Conservation (phyloP, 768 basidiomycete genomes). For the Mycena maculata region DNA sequence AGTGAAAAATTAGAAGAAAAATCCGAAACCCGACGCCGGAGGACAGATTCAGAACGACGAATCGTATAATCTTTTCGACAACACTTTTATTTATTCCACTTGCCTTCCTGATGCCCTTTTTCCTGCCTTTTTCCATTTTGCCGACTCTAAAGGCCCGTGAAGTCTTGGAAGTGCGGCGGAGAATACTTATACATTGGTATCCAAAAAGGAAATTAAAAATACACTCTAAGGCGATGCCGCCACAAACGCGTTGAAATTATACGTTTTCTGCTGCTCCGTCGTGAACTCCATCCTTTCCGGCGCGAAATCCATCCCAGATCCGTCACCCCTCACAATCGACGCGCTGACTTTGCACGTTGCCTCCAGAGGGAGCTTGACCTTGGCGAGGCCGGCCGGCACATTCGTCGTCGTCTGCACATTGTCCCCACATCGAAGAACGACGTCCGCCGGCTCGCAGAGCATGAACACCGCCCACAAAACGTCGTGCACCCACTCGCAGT, state of each 20-base stretch:
- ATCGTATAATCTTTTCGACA: too few relatives aligned
- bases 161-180: too few relatives aligned
- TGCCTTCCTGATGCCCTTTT: too few relatives aligned
- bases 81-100: too few relatives aligned
- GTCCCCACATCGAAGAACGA: conserved; percentile 55
- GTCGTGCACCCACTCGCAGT: conserved; percentile 68
- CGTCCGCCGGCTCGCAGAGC: conserved; percentile 57
- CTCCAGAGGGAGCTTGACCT: conserved; percentile 60
- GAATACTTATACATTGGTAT: too few relatives aligned
- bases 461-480: conserved; percentile 71
- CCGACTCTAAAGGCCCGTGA: too few relatives aligned
- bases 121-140: too few relatives aligned
- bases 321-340: conserved; percentile 50
- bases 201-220: too few relatives aligned
- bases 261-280: conserved; percentile 55
- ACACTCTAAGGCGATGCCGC: conserved; percentile 45
- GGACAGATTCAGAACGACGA: too few relatives aligned
- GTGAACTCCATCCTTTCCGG: conserved; percentile 62
- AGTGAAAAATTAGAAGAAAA: too few relatives aligned
- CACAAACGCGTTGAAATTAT: conserved; percentile 78
- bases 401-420: conserved; percentile 38
- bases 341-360: conserved; percentile 44
- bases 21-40: too few relatives aligned
- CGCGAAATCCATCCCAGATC: conserved; percentile 52
- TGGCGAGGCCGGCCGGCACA: conserved; percentile 61